Evolutionary conservation across 352 stramenopile genomes (phyloP).

Genomic region (Elongisporangium undulatum): DNA sequence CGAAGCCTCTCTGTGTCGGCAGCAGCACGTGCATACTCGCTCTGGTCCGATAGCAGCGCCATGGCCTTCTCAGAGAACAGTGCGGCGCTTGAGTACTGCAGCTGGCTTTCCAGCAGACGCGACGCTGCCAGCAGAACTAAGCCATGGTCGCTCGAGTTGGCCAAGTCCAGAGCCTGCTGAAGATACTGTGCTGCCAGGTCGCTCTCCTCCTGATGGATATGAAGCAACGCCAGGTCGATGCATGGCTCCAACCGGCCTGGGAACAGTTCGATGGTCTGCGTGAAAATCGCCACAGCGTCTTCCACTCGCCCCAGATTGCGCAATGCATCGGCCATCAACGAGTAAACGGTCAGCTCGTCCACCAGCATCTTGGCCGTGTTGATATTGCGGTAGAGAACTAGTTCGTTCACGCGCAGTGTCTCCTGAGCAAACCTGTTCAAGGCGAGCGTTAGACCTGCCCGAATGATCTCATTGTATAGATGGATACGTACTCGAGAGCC

Average conservation of each 20-base stretch:
- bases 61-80: not conserved
- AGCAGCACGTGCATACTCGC: not conserved
- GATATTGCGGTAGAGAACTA: not conserved
- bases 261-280: not conserved
- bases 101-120: not conserved
- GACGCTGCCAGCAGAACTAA: not conserved
- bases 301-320: not conserved
- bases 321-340: not conserved
- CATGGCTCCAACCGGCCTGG: not conserved
- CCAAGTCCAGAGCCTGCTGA: not conserved
- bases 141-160: not conserved
- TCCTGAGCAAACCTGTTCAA: not conserved
- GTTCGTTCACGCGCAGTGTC: not conserved
- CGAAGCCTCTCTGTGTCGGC: not conserved
- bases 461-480: not conserved
- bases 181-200: not conserved
- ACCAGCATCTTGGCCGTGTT: not conserved
- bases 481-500: not conserved
- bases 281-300: not conserved
- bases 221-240: not conserved
- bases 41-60: not conserved
- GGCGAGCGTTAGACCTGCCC: not conserved
- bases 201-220: not conserved
- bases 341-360: not conserved
- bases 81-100: not conserved